Conservation (phyloP, 2,329 filamentous ascomycete species). For the Fonsecaea nubica region DNA sequence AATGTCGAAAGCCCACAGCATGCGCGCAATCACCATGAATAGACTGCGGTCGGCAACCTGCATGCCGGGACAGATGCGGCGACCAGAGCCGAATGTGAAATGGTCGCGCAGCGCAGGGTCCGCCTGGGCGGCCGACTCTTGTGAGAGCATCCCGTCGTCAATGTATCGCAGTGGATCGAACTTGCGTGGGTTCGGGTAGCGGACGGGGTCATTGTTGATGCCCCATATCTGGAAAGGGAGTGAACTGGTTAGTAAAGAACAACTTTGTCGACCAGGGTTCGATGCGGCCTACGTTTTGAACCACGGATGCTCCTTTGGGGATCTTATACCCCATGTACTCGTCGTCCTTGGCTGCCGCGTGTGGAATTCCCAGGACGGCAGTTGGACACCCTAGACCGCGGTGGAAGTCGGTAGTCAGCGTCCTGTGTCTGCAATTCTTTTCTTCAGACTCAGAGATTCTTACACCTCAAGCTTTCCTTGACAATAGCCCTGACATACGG, state of each 20-base stretch:
- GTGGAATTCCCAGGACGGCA: constrained; percentile 48
- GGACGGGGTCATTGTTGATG: constrained; percentile 33
- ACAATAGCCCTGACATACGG: constrained; percentile 6
- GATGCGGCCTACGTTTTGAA: constrained; percentile 46
- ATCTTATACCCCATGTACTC: constrained; percentile 14
- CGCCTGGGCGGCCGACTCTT: constrained; percentile 43
- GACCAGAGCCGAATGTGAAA: constrained; percentile 7
- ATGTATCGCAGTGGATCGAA: constrained; percentile 38
- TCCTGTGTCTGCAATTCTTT: constrained; percentile 8
- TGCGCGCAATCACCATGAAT: constrained; percentile 1
- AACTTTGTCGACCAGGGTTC: background rate
- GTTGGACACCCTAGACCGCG: constrained; percentile 7
- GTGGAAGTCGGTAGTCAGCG: background rate
- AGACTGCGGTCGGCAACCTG: constrained; percentile 8
- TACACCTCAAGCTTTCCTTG: constrained; percentile 11
- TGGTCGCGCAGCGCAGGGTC: constrained; percentile 40
- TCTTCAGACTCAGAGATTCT: constrained; percentile 1
- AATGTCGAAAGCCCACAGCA: constrained; percentile 12
- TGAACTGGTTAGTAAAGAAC: background rate
- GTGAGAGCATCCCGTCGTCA: constrained; percentile 41
- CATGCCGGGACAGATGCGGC: constrained; percentile 6
- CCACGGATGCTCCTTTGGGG: constrained; percentile 40
- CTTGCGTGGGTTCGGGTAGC: constrained; percentile 6
- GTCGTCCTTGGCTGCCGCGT: constrained; percentile 3
- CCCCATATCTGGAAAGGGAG: constrained; percentile 1